Conservation (phyloP, 495 filamentous ascomycete species). For the Penicillium soppii region DNA sequence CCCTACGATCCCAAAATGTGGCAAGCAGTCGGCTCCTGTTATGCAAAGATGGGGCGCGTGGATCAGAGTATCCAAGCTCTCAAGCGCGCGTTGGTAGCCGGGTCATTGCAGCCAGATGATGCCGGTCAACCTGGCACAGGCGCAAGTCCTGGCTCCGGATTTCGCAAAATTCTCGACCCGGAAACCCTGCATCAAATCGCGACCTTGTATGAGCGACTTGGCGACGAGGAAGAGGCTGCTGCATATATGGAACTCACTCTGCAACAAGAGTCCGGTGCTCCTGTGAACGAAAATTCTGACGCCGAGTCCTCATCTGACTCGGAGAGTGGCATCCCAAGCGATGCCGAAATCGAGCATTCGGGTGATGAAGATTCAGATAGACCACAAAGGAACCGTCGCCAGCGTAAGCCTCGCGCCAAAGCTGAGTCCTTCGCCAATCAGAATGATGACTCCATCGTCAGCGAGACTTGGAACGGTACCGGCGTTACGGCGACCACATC, state of each 20-base stretch:
- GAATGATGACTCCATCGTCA: conserved; percentile 48
- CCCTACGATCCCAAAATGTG: conserved; percentile 98
- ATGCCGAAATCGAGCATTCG: conserved; percentile 45
- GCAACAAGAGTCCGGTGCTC: conserved; percentile 72
- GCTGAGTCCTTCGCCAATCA: conserved; percentile 42
- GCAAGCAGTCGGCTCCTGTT: conserved; percentile 90
- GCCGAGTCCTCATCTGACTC: conserved; percentile 28
- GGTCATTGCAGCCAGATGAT: conserved; percentile 73
- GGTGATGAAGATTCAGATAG: conserved; percentile 29
- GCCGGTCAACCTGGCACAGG: conserved; percentile 9
- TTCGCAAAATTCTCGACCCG: conserved; percentile 70
- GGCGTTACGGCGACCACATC: conserved; percentile 87
- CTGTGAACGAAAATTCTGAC: conserved; percentile 29
- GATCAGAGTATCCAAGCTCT: conserved; percentile 89
- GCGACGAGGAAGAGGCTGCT: conserved; percentile 73
- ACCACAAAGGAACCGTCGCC: conserved; percentile 11
- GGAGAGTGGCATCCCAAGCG: conserved; percentile 20
- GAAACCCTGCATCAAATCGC: conserved; percentile 90
- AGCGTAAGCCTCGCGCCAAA: conserved; percentile 21
- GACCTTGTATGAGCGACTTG: conserved; percentile 77
- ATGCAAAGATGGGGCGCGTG: conserved; percentile 79
- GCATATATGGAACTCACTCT: conserved; percentile 94
- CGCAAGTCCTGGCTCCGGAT: conserved; percentile 20
- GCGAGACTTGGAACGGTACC: conserved; percentile 52
- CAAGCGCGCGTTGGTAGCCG: conserved; percentile 84